Conservation (phyloP, 768 basidiomycete genomes). For the Scleroderma bovista region DNA sequence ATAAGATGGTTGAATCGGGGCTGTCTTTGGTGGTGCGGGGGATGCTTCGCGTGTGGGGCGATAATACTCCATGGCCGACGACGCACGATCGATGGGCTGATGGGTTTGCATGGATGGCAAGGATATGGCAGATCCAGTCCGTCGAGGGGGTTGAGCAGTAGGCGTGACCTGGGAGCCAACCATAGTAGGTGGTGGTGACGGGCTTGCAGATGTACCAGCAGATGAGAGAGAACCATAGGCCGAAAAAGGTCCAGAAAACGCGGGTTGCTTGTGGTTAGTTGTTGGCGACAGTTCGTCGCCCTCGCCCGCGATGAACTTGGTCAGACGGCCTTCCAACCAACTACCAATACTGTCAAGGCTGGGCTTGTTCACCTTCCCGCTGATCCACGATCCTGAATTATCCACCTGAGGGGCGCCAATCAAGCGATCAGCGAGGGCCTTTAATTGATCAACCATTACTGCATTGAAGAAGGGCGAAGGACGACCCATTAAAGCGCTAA, state of each 20-base stretch:
- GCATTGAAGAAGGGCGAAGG: constrained; percentile 63
- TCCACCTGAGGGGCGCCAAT: constrained; percentile 66
- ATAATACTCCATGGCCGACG: constrained; percentile 73
- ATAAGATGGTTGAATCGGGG: constrained; percentile 42
- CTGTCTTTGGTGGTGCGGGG: constrained; percentile 49
- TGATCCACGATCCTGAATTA: constrained; percentile 81
- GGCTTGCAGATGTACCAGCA: constrained; percentile 62
- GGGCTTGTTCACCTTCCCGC: constrained; percentile 81
- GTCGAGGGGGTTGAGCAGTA: constrained; percentile 38
- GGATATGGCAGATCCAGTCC: constrained; percentile 69
- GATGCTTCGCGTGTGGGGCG: constrained; percentile 46
- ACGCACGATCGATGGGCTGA: constrained; percentile 59
- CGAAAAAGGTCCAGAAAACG: constrained; percentile 77
- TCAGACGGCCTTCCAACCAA: constrained; percentile 89
- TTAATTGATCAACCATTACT: constrained; percentile 66
- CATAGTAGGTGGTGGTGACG: constrained; percentile 66
- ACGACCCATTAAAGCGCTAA: constrained; percentile 59
- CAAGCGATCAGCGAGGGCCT: constrained; percentile 74
- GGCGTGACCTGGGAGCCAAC: constrained; percentile 33
- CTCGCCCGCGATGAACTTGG: constrained; percentile 93
- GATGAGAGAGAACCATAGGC: constrained; percentile 86
- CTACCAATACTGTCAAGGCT: constrained; percentile 87
- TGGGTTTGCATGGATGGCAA: constrained; percentile 43
- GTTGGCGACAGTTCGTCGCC: constrained; percentile 44
- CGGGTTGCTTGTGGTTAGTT: constrained; percentile 34